A percentile compares a stretch with the other conserved stretches of the same genome.
phyloP scores from a whole-genome alignment of 371 early-diverging fungal genomes.

The Haplosporangium sp. region DNA sequence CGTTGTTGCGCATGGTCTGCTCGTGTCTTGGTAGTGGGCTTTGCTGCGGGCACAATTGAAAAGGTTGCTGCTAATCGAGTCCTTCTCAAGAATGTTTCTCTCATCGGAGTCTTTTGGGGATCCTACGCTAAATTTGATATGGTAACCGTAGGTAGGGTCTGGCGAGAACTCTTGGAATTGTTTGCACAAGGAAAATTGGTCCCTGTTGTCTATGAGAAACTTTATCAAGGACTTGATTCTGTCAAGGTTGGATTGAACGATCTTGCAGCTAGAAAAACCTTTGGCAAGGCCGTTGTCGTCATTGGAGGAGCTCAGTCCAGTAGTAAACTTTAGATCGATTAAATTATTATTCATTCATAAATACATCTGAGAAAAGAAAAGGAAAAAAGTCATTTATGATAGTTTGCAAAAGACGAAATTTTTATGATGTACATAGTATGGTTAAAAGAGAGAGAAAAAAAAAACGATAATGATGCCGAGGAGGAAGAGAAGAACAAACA shows the following conservation, averaged over 20 bases:
- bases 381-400: background rate
- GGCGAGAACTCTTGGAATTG: conserved; percentile 77
- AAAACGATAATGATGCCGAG: background rate
- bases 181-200: conserved; percentile 70
- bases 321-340: conserved; percentile 60
- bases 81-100: conserved; percentile 84
- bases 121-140: conserved; percentile 77
- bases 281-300: conserved; percentile 82
- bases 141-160: conserved; percentile 74
- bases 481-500: background rate
- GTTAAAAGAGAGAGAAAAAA: background rate
- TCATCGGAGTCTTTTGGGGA: conserved; percentile 85
- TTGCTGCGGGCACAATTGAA: conserved; percentile 87
- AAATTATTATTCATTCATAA: background rate
- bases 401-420: background rate
- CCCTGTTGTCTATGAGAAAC: conserved; percentile 79
- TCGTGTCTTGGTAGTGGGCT: conserved; percentile 87
- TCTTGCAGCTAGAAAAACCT: conserved; percentile 77
- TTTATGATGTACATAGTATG: conserved; percentile 46
- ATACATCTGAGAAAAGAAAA: background rate
- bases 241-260: conserved; percentile 78
- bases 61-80: conserved; percentile 85
- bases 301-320: conserved; percentile 45
- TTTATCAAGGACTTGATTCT: conserved; percentile 73
- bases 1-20: conserved; percentile 90